Percentiles rank a stretch among this genome's conserved stretches.
Conservation (phyloP, 371 early-diverging fungal species). For the Vairimorpha necatrix region DNA sequence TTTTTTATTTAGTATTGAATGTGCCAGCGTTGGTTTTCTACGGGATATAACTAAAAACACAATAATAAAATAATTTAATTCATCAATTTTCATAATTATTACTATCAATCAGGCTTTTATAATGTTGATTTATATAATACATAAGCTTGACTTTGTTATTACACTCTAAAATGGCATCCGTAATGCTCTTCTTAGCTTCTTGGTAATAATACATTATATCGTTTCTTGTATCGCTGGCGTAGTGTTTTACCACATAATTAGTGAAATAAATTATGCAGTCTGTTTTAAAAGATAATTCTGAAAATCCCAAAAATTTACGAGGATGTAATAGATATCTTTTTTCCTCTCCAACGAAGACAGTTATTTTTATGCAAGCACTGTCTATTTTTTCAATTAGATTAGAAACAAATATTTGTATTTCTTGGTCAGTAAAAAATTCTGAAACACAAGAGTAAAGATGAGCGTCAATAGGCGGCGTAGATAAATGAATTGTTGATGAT, state of each 20-base stretch:
- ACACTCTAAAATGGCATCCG: not conserved
- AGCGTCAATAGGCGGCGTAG: not conserved
- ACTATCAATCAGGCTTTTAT: not conserved
- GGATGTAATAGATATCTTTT: not conserved
- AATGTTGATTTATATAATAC: not conserved
- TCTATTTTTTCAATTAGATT: not conserved
- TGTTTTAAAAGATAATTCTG: not conserved
- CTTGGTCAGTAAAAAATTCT: not conserved
- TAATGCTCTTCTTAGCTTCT: not conserved
- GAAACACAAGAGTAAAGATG: not conserved
- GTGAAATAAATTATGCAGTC: not conserved
- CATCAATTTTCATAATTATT: constrained; percentile 8
- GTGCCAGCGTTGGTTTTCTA: too few relatives aligned
- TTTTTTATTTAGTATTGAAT: too few relatives aligned
- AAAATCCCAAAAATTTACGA: not conserved
- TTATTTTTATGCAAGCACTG: not conserved
- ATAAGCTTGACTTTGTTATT: not conserved
- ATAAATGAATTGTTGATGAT: not conserved
- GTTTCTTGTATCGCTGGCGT: not conserved
- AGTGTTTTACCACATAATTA: not conserved
- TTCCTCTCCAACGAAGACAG: not conserved
- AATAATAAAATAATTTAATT: too few relatives aligned
- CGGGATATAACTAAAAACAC: too few relatives aligned
- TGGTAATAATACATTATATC: not conserved
- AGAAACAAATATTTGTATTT: not conserved